phyloP scores from a whole-genome alignment of 768 basidiomycete genomes.

The Rhodocollybia butyracea region DNA sequence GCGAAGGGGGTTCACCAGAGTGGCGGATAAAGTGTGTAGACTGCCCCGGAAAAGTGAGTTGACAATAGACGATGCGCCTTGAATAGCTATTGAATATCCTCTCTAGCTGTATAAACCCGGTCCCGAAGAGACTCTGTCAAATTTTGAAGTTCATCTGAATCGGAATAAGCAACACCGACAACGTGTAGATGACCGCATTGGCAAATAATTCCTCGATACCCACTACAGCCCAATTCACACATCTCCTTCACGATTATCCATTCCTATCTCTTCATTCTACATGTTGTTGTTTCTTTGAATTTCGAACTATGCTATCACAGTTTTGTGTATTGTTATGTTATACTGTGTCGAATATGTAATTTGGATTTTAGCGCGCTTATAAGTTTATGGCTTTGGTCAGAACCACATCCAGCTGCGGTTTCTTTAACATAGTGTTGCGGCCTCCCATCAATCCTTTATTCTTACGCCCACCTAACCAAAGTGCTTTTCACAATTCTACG shows the following conservation, averaged over 20 bases:
- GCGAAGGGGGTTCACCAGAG: constrained; percentile 57
- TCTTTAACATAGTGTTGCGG: too few relatives aligned
- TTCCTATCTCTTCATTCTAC: background rate
- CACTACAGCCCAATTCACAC: constrained; percentile 21
- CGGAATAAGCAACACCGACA: constrained; percentile 78
- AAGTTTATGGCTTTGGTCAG: too few relatives aligned
- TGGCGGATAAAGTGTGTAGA: constrained; percentile 92
- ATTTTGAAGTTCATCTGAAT: constrained; percentile 93
- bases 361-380: too few relatives aligned
- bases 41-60: constrained; percentile 85
- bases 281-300: background rate
- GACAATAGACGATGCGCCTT: background rate
- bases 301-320: background rate
- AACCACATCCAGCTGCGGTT: too few relatives aligned
- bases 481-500: too few relatives aligned
- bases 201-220: constrained; percentile 9
- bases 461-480: too few relatives aligned
- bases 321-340: constrained; percentile 1
- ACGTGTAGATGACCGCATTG: constrained; percentile 62
- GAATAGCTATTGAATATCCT: background rate
- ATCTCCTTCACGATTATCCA: background rate
- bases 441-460: too few relatives aligned
- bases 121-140: constrained; percentile 78
- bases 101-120: constrained; percentile 85
- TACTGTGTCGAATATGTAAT: background rate